phyloP scores from a whole-genome alignment of 73 alveolate genomes.

The Symbiodinium natans region DNA sequence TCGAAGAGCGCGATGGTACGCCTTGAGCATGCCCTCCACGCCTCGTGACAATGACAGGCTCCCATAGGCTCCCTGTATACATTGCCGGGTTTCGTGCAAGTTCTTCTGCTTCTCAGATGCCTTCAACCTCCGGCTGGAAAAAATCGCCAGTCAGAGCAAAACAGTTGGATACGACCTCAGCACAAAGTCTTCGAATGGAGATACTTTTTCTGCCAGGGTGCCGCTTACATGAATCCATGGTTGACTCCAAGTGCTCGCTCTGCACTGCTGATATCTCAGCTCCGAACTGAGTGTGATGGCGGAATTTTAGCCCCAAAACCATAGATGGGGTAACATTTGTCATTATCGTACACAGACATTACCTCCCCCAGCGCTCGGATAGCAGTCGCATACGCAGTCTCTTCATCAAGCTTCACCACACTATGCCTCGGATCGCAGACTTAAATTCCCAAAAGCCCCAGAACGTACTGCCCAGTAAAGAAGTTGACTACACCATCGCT shows the following conservation, averaged over 20 bases:
- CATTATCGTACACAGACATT: slow-evolving; percentile 82
- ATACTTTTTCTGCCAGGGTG: neutral
- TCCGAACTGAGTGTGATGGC: slow-evolving; percentile 45
- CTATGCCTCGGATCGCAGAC: slow-evolving; percentile 39
- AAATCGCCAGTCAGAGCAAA: slow-evolving; percentile 81
- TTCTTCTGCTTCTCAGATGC: neutral
- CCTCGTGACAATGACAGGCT: slow-evolving; percentile 26
- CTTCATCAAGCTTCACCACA: slow-evolving; percentile 58
- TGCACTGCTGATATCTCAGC: neutral
- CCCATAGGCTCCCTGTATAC: too few relatives aligned
- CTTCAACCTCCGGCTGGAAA: slow-evolving; percentile 72
- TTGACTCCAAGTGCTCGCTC: too few relatives aligned
- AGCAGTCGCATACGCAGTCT: slow-evolving; percentile 81
- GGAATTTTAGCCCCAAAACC: slow-evolving; percentile 92
- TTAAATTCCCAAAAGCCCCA: neutral
- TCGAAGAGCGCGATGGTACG: slow-evolving; percentile 76
- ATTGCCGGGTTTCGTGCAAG: too few relatives aligned
- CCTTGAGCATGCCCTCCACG: slow-evolving; percentile 87
- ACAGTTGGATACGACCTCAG: slow-evolving; percentile 83
- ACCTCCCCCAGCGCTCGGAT: slow-evolving; percentile 75
- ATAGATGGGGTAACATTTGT: slow-evolving; percentile 75
- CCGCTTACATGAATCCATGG: too few relatives aligned
- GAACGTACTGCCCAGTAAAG: too few relatives aligned
- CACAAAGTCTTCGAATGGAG: neutral
- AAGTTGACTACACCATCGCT: too few relatives aligned